These are phyloP conservation scores for Coffea eugenioides DNA, from an alignment of 257 asterid genomes.

Conservation along the genomic window DNA sequence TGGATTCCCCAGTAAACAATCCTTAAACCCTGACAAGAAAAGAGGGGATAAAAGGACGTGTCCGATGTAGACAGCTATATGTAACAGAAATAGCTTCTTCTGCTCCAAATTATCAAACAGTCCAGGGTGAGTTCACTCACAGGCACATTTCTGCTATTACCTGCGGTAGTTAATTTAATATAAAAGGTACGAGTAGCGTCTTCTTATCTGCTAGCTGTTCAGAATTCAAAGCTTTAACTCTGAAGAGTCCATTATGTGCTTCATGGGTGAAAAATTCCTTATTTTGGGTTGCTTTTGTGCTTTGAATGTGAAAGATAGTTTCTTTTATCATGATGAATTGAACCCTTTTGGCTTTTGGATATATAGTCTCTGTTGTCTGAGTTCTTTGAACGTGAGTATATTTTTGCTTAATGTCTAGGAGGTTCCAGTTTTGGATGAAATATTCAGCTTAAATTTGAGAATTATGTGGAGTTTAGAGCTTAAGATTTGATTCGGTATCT, in stretches of 20 bases:
- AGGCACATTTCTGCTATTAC: background rate
- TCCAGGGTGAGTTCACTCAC: background rate
- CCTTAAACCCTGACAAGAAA: too few species aligned
- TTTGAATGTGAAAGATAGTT: too few species aligned
- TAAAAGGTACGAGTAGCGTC: background rate
- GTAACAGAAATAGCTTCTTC: background rate
- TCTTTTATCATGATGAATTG: background rate
- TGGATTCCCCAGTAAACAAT: too few species aligned
- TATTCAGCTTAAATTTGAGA: background rate
- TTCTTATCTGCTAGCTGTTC: background rate
- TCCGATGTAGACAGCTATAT: background rate
- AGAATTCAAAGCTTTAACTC: background rate
- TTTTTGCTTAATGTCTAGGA: background rate
- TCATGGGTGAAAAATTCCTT: background rate
- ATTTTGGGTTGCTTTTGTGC: background rate
- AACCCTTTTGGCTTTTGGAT: background rate
- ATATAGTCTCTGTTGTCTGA: background rate
- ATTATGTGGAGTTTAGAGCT: background rate
- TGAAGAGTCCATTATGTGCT: background rate
- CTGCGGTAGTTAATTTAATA: background rate
- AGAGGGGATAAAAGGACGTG: background rate
- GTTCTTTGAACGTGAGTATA: background rate
- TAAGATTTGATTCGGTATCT: background rate
- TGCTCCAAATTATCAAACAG: background rate
- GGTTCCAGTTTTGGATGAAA: background rate